Evolutionary conservation across 1,139 yeast genomes (phyloP), one percentile per base, ranked within the genome.

Genomic region (Yarrowia galli): DNA sequence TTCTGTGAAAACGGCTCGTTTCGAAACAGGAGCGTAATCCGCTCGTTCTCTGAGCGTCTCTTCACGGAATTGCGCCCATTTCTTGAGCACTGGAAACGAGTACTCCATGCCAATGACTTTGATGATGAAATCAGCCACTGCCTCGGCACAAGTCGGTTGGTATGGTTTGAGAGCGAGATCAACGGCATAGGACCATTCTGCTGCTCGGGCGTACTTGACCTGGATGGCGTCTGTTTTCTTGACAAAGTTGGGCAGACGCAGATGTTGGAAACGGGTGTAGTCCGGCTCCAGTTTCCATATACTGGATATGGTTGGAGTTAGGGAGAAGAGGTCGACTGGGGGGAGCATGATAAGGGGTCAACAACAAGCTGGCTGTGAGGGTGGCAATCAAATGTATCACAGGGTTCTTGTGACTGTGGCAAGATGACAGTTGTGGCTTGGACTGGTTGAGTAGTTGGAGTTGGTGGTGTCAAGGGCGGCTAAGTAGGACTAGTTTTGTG

Each of bases 1-100:
- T 16, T 58, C 64, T 1, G 49, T 58, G 32, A 58, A 58, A 1
- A 58, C 51, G 2, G 64, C 28, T 9, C 32, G 20, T 18, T 18
- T 13, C 2, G 51, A 40, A 13, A 58, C 49, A 5, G 51, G 64
- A 1, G 49, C 64, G 18, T 28, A 42, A 10, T 58, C 64, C 3
- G 22, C 18, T 0, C 51, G 64, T 20, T 58, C 64, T 23, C 22
- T 10, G 20, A 58, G 64, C 40, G 51, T 43, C 5, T 42, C 64
- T 16, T 58, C 64, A 1, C 64, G 51, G 28, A 58, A 58, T 51
- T 58, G 64, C 12, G 51, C 51, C 64, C 64, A 58, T 32, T 58
- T 43, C 15, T 43, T 43, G 20, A 43, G 23, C 42, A 58, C 51
- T 1, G 22, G 8, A 15, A 43, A 58, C 28, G 64, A 58, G 42